Evolutionary conservation across 208 protist genomes (phyloP).

Genomic region (Trichomonas tenax): DNA sequence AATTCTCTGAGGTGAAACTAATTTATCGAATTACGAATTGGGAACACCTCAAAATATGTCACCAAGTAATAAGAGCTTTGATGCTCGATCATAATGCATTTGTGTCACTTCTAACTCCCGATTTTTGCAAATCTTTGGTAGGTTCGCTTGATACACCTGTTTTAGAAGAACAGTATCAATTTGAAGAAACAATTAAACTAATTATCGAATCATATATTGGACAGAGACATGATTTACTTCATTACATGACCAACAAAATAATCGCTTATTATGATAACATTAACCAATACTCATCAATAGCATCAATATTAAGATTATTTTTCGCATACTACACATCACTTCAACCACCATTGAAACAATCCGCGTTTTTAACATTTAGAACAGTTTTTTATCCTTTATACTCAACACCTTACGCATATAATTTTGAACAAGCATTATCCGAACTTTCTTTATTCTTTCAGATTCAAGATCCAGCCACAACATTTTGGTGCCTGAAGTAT

Average conservation of each 20-base stretch:
- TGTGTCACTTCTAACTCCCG: background rate
- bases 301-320: background rate
- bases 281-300: background rate
- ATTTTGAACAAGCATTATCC: background rate
- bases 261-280: background rate
- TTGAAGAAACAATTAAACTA: background rate
- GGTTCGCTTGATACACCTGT: background rate
- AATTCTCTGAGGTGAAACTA: background rate
- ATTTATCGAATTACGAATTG: background rate
- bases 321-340: background rate
- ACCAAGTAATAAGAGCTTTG: background rate
- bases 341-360: background rate
- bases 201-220: background rate
- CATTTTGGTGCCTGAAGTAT: background rate
- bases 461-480: background rate
- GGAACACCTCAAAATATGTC: background rate
- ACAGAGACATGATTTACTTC: background rate
- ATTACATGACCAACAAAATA: background rate
- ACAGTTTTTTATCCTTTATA: conserved; percentile 13
- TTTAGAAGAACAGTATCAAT: background rate
- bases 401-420: background rate
- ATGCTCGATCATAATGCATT: background rate
- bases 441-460: background rate
- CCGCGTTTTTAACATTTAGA: background rate
- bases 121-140: background rate